Evolutionary conservation across 148 eudicot species (phyloP).

Genomic region (Spergularia marina): DNA sequence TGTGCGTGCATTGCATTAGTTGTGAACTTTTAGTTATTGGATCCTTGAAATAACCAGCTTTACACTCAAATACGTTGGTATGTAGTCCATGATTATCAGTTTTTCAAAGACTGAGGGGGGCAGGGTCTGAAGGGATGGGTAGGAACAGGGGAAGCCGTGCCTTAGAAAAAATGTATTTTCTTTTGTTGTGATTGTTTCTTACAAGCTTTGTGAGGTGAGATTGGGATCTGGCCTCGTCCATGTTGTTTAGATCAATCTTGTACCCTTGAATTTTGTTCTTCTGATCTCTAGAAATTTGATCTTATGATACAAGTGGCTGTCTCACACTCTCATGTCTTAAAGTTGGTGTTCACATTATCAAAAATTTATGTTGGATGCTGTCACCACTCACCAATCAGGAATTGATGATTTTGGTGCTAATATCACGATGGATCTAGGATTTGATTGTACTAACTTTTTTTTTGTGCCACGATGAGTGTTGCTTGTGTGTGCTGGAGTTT

Average conservation of each 20-base stretch:
- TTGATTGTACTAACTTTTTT: background rate
- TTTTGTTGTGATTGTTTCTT: no score
- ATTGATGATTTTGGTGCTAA: background rate
- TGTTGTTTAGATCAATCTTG: no score
- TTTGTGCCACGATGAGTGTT: background rate
- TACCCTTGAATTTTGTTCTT: no score
- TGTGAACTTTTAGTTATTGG: background rate
- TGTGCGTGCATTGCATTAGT: background rate
- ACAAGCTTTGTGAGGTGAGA: no score
- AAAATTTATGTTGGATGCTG: no score
- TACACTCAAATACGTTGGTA: background rate
- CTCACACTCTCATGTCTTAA: no score
- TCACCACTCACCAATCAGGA: no score
- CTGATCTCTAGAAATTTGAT: no score
- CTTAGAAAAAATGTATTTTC: no score
- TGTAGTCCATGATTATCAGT: background rate
- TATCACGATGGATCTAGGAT: background rate
- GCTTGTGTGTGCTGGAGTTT: background rate
- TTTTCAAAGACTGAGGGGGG: conserved; percentile 2
- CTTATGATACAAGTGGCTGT: no score
- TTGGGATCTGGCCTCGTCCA: no score
- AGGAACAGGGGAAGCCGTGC: background rate
- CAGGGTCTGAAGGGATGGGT: background rate
- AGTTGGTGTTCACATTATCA: no score
- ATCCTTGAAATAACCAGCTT: background rate